Evolutionary conservation across 2,329 filamentous ascomycete species (phyloP).

Genomic region (Phyllosticta paracitricarpa): DNA sequence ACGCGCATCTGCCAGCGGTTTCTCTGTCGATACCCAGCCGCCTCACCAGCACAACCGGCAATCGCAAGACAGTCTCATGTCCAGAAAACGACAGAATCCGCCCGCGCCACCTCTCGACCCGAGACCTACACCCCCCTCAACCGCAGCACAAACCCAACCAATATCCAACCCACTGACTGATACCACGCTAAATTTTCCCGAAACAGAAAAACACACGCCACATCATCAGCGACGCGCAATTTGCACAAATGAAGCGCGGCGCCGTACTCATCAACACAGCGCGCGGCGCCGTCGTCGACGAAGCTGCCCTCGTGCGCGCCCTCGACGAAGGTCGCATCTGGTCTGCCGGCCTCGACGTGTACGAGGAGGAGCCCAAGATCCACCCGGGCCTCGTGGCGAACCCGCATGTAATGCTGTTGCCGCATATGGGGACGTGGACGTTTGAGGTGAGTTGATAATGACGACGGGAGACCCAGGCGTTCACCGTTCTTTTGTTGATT

Average conservation of each 20-base stretch:
- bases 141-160: background rate
- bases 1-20: background rate
- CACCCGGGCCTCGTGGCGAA: constrained; percentile 64
- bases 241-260: constrained; percentile 67
- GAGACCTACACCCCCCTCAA: background rate
- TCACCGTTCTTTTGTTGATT: no score
- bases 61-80: background rate
- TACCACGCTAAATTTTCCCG: background rate
- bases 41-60: background rate
- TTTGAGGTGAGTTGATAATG: constrained; percentile 39
- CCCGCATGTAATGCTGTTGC: constrained; percentile 62
- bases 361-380: constrained; percentile 68
- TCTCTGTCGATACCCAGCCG: background rate
- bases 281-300: constrained; percentile 72
- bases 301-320: constrained; percentile 66
- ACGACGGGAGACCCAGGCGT: no score
- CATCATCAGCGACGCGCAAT: constrained; percentile 61
- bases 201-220: constrained; percentile 56
- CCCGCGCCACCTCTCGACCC: background rate
- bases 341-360: constrained; percentile 69
- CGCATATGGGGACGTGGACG: constrained; percentile 81
- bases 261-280: constrained; percentile 75
- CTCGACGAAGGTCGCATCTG: constrained; percentile 60
- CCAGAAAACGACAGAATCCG: background rate
- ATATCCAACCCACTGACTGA: background rate